Percentiles rank a stretch among this genome's conserved stretches.
Evolutionary conservation across 805 yeast species (phyloP).

Genomic region (Teunomyces aglyptinius): DNA sequence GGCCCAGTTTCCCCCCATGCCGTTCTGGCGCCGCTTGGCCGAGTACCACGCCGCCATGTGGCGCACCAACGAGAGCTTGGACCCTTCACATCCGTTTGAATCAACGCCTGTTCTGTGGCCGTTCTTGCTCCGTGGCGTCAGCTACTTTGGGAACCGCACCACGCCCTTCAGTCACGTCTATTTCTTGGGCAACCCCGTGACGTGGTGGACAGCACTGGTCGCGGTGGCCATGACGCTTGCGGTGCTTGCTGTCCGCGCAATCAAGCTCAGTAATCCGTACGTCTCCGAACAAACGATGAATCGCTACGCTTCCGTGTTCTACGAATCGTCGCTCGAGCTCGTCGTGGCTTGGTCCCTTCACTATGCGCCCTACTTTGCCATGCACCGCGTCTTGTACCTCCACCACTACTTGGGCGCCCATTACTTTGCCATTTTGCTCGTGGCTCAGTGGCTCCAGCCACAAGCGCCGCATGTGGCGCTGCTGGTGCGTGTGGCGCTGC

Average conservation of each 20-base stretch:
- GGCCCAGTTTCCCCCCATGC: conserved; percentile 25
- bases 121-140: conserved; percentile 54
- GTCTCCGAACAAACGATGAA: background rate
- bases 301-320: conserved; percentile 9
- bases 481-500: no score
- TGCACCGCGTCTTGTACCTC: conserved; percentile 38
- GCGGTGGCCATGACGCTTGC: conserved; percentile 13
- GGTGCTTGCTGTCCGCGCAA: no score
- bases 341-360: conserved; percentile 59
- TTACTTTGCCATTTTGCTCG: conserved; percentile 46
- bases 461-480: no score
- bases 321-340: conserved; percentile 31
- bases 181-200: conserved; percentile 59
- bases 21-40: conserved; percentile 49
- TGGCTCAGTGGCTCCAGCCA: conserved; percentile 44
- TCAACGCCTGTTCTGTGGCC: conserved; percentile 69
- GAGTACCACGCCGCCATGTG: conserved; percentile 61
- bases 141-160: conserved; percentile 46
- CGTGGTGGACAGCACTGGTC: conserved; percentile 16
- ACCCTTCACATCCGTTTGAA: conserved; percentile 29
- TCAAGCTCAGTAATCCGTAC: conserved; percentile 24
- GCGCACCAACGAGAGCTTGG: conserved; percentile 32
- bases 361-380: conserved; percentile 52
- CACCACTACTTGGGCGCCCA: conserved; percentile 52
- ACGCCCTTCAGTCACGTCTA: conserved; percentile 44